Base-by-base conservation (phyloP, 2,329 filamentous ascomycete species). In the Calonectria montana region DNA sequence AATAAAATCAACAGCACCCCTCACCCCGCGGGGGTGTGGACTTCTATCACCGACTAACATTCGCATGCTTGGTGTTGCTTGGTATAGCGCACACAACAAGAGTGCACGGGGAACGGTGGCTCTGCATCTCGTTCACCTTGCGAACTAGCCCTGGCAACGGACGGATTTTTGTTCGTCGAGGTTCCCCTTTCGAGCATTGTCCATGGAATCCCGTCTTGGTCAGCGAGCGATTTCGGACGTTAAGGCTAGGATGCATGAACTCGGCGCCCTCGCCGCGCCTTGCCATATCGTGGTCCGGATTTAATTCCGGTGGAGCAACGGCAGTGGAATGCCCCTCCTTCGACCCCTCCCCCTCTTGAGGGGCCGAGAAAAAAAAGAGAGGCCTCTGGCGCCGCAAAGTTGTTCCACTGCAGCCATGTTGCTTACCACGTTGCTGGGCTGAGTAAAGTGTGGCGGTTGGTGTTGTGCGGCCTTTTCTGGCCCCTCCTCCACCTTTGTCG, bases 181-280 rank as follows among this genome's bases (percentile, higher is more conserved):
- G 62, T 48, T 61, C 55, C 41, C 41, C 16, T 45, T 59, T 71
- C 65, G 64, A 61, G 65, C 72, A 72, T 65, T 67, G 37, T 47
- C 70, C 64, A 70, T 69, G 66, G 65, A 37, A 48, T 63, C 63
- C 31, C 57, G 59, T 73, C 73, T 68, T 64, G 53, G 27, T 72
- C 73, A 67, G 68, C 75, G 73, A 76, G 77, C 77, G 75, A 78
- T 63, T 75, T 79, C 77, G 77, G 77, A 75, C 72, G 64, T 71
- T 71, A 72, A 74, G 71, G 72, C 71, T 76, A 55, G 74, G 69
- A 73, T 72, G 65, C 70, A 70, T 68, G 67, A 74, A 74, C 71
- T 77, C 77, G 77, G 75, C 68, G 74, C 68, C 70, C 70, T 76
- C 72, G 75, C 77, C 77, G 75, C 72, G 65, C 48, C 21, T 68